phyloP scores from a whole-genome alignment of 257 asterid genomes.

The Anisodus acutangulus region DNA sequence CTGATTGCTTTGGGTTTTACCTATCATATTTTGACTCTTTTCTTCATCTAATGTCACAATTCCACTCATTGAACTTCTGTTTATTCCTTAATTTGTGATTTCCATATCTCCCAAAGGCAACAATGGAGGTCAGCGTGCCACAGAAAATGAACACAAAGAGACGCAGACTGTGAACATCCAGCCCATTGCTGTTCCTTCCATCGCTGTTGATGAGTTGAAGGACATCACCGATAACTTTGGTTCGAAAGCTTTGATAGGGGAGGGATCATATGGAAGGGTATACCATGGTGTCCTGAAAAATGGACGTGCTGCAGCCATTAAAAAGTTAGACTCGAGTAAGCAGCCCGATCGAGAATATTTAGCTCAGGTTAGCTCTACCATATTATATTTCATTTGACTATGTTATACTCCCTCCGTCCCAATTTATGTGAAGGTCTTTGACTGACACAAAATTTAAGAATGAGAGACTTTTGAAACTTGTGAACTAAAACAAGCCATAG shows the following conservation, averaged over 20 bases:
- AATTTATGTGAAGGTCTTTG: no score
- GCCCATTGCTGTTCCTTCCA: constrained; percentile 74
- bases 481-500: no score
- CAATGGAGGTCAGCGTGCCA: constrained; percentile 56
- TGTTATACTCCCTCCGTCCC: neutral
- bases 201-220: constrained; percentile 74
- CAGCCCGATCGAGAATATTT: constrained; percentile 87
- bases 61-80: neutral
- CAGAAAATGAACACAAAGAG: constrained; percentile 59
- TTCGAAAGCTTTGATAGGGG: constrained; percentile 71
- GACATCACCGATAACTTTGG: constrained; percentile 74
- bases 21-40: constrained; percentile 9
- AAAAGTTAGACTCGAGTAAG: constrained; percentile 80
- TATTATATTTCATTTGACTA: constrained; percentile 7
- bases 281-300: constrained; percentile 66
- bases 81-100: neutral
- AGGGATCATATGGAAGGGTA: constrained; percentile 93
- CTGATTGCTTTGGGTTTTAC: constrained; percentile 23
- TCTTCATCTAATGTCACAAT: constrained; percentile 21
- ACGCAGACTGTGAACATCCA: constrained; percentile 62
- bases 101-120: constrained; percentile 46
- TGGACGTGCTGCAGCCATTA: constrained; percentile 75
- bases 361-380: constrained; percentile 61
- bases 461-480: no score
- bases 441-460: no score